phyloP scores from a whole-genome alignment of 164 flowering plant species.

The Macadamia tetraphylla region DNA sequence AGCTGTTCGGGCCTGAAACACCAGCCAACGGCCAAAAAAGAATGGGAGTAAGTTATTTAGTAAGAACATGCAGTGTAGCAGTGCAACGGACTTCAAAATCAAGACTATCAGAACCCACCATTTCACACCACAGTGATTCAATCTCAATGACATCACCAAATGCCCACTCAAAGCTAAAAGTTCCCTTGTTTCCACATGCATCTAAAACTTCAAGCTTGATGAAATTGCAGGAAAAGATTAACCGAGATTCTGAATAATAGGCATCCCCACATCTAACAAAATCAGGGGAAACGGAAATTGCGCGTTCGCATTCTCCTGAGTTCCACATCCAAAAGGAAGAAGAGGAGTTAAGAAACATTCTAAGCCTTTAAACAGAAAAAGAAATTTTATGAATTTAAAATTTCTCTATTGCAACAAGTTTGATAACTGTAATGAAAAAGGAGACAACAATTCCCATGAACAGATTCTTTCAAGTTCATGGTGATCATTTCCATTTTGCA shows the following conservation, averaged over 20 bases:
- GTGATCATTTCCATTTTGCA: no score
- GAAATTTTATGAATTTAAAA: no score
- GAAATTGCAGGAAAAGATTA: constrained; percentile 25
- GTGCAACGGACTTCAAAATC: background rate
- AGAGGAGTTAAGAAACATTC: background rate
- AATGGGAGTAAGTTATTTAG: background rate
- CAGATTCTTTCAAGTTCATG: no score
- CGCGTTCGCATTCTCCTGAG: constrained; percentile 31
- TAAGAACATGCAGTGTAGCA: background rate
- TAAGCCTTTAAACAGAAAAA: background rate
- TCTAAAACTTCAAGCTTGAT: constrained; percentile 27
- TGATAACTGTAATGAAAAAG: background rate
- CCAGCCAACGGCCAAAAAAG: constrained; percentile 4
- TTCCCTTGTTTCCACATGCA: constrained; percentile 12
- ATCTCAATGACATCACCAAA: constrained; percentile 29
- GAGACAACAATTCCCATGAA: background rate
- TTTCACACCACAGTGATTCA: constrained; percentile 32
- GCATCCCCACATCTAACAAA: constrained; percentile 29
- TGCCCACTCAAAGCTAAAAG: constrained; percentile 23
- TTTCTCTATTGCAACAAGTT: background rate
- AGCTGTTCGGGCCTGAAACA: constrained; percentile 40
- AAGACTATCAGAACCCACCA: constrained; percentile 37
- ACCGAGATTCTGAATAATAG: constrained; percentile 21
- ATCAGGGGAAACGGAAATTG: constrained; percentile 46
- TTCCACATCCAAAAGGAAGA: constrained; percentile 17